phyloP scores from a whole-genome alignment of 495 filamentous ascomycete genomes.

The Tuber magnatum region DNA sequence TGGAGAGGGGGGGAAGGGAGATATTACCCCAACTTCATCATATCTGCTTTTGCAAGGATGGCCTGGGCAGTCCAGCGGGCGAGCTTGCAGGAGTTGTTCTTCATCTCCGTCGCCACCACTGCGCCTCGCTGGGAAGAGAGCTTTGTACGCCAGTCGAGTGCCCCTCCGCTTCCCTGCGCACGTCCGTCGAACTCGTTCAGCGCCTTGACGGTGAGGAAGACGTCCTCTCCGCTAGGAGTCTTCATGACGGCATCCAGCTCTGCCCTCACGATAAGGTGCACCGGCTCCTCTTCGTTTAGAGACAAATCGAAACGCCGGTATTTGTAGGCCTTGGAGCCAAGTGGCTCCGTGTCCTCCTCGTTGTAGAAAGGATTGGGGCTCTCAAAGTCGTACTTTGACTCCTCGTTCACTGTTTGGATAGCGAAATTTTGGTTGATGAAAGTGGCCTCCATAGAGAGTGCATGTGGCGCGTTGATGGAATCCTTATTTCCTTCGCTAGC shows the following conservation, averaged over 20 bases:
- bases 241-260: conserved; percentile 93
- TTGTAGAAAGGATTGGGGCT: conserved; percentile 98
- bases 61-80: conserved; percentile 94
- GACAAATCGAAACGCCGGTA: conserved; percentile 95
- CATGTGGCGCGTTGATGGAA: conserved; percentile 78
- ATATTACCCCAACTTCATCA: conserved; percentile 89
- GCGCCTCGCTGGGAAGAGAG: conserved; percentile 87
- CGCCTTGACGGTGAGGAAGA: conserved; percentile 85
- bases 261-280: conserved; percentile 88
- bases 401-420: conserved; percentile 83
- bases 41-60: conserved; percentile 88
- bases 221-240: conserved; percentile 77
- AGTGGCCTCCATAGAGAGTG: conserved; percentile 90
- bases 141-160: conserved; percentile 92
- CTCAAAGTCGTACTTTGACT: conserved; percentile 69
- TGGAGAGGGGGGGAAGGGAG: conserved; percentile 4
- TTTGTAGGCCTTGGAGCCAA: conserved; percentile 94
- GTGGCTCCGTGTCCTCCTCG: conserved; percentile 81
- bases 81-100: conserved; percentile 98
- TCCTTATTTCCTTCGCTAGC: conserved; percentile 89
- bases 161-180: conserved; percentile 86
- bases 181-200: conserved; percentile 98
- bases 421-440: conserved; percentile 99
- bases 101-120: conserved; percentile 98
- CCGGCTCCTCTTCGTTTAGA: conserved; percentile 82